These are phyloP conservation scores for Cryptomeria japonica DNA, from an alignment of 75 land plant species.

Conservation along the genomic window DNA sequence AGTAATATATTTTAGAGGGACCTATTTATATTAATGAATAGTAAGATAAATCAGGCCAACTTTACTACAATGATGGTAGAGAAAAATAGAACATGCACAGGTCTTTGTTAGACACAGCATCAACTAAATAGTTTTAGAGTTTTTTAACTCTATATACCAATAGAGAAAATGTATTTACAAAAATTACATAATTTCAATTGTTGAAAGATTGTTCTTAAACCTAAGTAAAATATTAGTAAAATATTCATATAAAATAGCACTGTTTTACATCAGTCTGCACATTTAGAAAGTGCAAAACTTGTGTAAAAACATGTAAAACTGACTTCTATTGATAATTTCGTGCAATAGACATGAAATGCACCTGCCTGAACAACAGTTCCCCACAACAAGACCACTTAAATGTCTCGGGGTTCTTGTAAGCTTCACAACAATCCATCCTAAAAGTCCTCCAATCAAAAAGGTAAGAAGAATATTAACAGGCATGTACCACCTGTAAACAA, in stretches of 20 bases:
- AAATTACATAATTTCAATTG: not conserved
- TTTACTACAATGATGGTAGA: not conserved
- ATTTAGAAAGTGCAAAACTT: not conserved
- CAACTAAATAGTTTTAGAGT: not conserved
- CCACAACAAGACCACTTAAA: constrained; percentile 54
- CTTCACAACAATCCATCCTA: constrained; percentile 60
- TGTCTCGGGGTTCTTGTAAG: constrained; percentile 52
- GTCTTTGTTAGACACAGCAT: not conserved
- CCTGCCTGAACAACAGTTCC: constrained; percentile 72
- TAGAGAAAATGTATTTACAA: not conserved
- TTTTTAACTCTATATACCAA: not conserved
- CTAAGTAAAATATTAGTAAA: too few species aligned
- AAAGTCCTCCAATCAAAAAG: constrained; percentile 51
- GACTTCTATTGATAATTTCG: not conserved
- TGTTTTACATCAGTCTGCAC: not conserved
- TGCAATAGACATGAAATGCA: constrained; percentile 10
- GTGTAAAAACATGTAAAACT: not conserved
- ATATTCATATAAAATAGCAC: not conserved
- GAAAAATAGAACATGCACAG: not conserved
- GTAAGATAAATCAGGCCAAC: not conserved
- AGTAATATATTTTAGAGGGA: not conserved
- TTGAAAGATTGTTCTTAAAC: not conserved
- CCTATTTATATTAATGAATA: not conserved
- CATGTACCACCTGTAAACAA: constrained; percentile 71
- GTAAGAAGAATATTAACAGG: constrained; percentile 71